Percentiles rank a stretch among this genome's conserved stretches.
Evolutionary conservation across 805 yeast genomes (phyloP).

Genomic region (Nakazawaea laoshanensis): DNA sequence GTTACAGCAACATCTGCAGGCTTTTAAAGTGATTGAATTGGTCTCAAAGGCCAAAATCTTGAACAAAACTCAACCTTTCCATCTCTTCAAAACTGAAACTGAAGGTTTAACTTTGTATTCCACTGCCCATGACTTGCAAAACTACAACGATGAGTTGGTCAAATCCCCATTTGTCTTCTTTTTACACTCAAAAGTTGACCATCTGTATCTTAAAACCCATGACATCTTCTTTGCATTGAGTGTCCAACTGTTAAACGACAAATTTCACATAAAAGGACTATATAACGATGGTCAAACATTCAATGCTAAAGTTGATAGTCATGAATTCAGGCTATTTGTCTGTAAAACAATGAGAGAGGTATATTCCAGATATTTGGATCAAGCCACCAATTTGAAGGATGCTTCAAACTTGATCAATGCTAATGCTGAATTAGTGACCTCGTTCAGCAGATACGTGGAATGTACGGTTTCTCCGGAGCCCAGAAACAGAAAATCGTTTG

Average conservation of each 20-base stretch:
- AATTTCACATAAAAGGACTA: not conserved
- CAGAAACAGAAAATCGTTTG: slow-evolving; percentile 1
- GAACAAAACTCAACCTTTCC: slow-evolving; percentile 78
- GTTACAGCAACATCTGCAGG: slow-evolving; percentile 15
- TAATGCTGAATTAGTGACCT: not conserved
- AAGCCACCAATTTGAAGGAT: slow-evolving; percentile 2
- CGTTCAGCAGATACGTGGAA: slow-evolving; percentile 2
- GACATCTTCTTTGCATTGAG: slow-evolving; percentile 39
- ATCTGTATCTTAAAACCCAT: slow-evolving; percentile 24
- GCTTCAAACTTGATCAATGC: not conserved
- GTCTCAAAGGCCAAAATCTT: slow-evolving; percentile 64
- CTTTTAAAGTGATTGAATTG: slow-evolving; percentile 41
- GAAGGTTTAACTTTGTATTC: slow-evolving; percentile 40
- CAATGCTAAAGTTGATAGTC: slow-evolving; percentile 13
- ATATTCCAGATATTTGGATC: slow-evolving; percentile 2
- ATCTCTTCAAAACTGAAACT: slow-evolving; percentile 52
- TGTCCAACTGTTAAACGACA: slow-evolving; percentile 24
- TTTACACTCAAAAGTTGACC: slow-evolving; percentile 45
- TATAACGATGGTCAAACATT: no score
- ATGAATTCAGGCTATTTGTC: slow-evolving; percentile 3
- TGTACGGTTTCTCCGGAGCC: not conserved
- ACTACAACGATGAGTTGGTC: slow-evolving; percentile 44
- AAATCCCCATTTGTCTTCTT: slow-evolving; percentile 61
- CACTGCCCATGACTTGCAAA: slow-evolving; percentile 57
- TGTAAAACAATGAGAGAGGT: slow-evolving; percentile 4